Conservation (phyloP, 805 yeast species). For the Komagataella populi region DNA sequence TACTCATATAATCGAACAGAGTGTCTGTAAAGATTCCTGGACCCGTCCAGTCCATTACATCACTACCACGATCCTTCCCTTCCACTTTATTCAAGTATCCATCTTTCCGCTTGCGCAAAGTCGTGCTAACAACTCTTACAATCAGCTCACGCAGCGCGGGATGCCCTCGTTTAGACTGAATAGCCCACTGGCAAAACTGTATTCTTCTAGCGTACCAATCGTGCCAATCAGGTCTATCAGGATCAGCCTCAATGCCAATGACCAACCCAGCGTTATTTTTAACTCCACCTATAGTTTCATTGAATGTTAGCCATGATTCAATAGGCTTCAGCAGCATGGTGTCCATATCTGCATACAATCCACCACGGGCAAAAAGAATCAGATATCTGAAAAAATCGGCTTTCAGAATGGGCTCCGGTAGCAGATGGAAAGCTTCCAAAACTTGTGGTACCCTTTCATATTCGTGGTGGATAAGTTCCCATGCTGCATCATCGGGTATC, state of each 20-base stretch:
- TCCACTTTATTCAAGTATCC: slow-evolving; percentile 31
- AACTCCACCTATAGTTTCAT: slow-evolving; percentile 9
- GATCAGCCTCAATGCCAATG: slow-evolving; percentile 93
- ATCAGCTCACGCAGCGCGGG: slow-evolving; percentile 77
- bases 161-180: slow-evolving; percentile 82
- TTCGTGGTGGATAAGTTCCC: slow-evolving; percentile 40
- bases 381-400: slow-evolving; percentile 93
- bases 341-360: slow-evolving; percentile 86
- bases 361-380: slow-evolving; percentile 81
- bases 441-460: slow-evolving; percentile 69
- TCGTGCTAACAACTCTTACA: slow-evolving; percentile 62
- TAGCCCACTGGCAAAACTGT: slow-evolving; percentile 96
- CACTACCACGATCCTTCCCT: slow-evolving; percentile 58
- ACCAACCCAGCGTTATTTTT: slow-evolving; percentile 50
- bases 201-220: slow-evolving; percentile 88
- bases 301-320: slow-evolving; percentile 56
- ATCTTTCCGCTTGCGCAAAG: slow-evolving; percentile 38
- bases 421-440: slow-evolving; percentile 50
- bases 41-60: slow-evolving; percentile 91
- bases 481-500: slow-evolving; percentile 45
- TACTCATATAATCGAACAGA: slow-evolving; percentile 68
- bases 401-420: slow-evolving; percentile 75
- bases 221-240: slow-evolving; percentile 89
- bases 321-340: slow-evolving; percentile 66
- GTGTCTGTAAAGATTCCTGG: slow-evolving; percentile 92